Base-by-base conservation (phyloP, 73 alveolate species). In the Blepharisma japonicum region DNA sequence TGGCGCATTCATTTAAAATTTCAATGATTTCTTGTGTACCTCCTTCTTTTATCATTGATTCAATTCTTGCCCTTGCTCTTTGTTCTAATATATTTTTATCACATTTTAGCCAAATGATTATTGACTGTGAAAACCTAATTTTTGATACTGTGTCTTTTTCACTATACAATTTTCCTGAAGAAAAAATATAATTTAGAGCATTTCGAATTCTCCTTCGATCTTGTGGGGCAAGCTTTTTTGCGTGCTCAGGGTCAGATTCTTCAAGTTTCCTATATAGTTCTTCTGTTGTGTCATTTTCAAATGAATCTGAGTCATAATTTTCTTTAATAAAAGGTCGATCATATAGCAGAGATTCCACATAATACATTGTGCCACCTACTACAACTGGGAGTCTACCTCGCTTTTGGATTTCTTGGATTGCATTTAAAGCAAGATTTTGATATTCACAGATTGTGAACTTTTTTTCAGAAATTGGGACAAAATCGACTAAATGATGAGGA, bases 331-430 rank as follows among this genome's bases (percentile, higher is more conserved):
- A 14, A 25, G 11, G 54, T 82, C 39, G 70, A 74, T 91, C 87
- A 89, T 68, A 89, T 18, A 92, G 56, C 7, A 92, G 54, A 18
- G 89, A 66, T 77, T 92, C 95, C 6, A 90, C 89, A 53, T 92
- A 92, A 76, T 92, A 90, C 70, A 87, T 83, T 6, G 98, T 92
- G 0, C 98, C 98, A 18, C 98, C 98, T 0, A 87, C 95, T 0
- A 92, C 55, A 7, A 78, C 76, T 0, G 88, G 91, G 51, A 86
- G 49, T 46, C 54, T 81, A 14, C 81, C 84, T 21, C 77, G 67
- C 27, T 55, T 67, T 7, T 80, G 56, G 18, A 85, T 83, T 11
- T 81, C 85, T 11, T 80, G 55, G 39, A 85, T 70, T 6, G 83
- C 80, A 39, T 80, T 14, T 11, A 81, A 38, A 6, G 92, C 83